Base-by-base conservation (phyloP, 2,329 filamentous ascomycete genomes). In the Ceratocystis papillata region DNA sequence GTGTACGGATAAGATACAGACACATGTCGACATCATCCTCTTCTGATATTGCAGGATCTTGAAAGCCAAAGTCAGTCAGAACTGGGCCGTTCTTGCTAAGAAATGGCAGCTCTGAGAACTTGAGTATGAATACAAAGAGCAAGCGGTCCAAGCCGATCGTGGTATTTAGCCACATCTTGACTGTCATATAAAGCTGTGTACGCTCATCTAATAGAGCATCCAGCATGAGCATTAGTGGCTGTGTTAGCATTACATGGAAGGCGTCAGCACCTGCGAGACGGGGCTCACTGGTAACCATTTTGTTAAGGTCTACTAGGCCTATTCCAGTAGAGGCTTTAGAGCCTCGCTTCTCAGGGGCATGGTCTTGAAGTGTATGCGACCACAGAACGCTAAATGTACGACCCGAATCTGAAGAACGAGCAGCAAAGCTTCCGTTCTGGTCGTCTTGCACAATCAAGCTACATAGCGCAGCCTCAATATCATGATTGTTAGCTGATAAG, bases 171-270 rank as follows among this genome's bases (percentile, higher is more conserved):
- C 93, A 96, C 62, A 83, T 85, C 71, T 87, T 87, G 48, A 90
- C 84, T 30, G 88, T 87, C 75, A 90, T 87, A 69, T 87, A 90
- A 15, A 88, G 77, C 70, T 92, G 88, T 1, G 85, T 87, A 22
- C 83, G 81, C 68, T 90, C 86, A 67, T 92, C 87, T 20, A 83
- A 76, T 0, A 97, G 78, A 1, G 87, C 82, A 74, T 97, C 93
- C 30, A 97, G 78, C 69, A 95, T 81, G 10, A 96, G 76, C 69
- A 96, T 87, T 20, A 96, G 75, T 1, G 93, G 93, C 62, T 90
- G 84, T 5, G 87, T 87, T 50, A 97, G 79, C 77, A 96, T 87
- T 5, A 87, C 77, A 70, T 89, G 83, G 72, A 86, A 89, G 69
- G 87, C 79, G 33, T 84, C 83, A 72, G 79, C 78, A 5, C 83